Conservation (phyloP, 805 yeast genomes). For the Ogataea sp. region DNA sequence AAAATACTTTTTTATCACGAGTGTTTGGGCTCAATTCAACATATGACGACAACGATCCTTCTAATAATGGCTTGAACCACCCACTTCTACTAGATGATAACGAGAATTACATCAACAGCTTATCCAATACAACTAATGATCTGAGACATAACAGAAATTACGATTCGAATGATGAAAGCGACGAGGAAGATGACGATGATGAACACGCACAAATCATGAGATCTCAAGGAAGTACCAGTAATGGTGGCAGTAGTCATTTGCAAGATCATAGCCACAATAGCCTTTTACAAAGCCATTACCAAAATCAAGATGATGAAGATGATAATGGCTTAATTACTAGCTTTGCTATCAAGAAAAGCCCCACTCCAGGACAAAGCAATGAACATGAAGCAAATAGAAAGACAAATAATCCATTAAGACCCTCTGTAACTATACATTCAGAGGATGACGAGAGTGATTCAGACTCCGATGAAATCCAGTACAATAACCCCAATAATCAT, state of each 20-base stretch:
- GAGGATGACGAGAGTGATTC: too few species aligned
- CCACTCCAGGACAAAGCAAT: too few species aligned
- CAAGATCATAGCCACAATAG: neutral
- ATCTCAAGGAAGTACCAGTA: neutral
- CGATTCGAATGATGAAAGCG: slow-evolving; percentile 17
- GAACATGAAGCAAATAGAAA: neutral
- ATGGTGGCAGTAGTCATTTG: neutral
- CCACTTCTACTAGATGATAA: slow-evolving; percentile 19
- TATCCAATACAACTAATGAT: neutral
- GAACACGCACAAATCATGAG: neutral
- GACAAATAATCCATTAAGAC: slow-evolving; percentile 5
- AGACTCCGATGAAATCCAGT: too few species aligned
- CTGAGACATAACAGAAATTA: neutral
- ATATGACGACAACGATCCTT: too few species aligned
- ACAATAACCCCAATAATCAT: too few species aligned
- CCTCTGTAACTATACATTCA: too few species aligned
- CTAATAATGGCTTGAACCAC: slow-evolving; percentile 5
- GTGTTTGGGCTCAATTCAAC: slow-evolving; percentile 45
- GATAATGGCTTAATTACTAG: neutral
- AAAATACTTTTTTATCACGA: slow-evolving; percentile 54
- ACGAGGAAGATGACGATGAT: slow-evolving; percentile 11
- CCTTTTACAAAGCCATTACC: neutral
- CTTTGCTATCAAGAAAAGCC: neutral
- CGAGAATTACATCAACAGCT: slow-evolving; percentile 2
- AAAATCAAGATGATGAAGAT: slow-evolving; percentile 16